These are phyloP conservation scores for Rheum nobile DNA, from an alignment of 148 eudicot species.

Conservation along the genomic window DNA sequence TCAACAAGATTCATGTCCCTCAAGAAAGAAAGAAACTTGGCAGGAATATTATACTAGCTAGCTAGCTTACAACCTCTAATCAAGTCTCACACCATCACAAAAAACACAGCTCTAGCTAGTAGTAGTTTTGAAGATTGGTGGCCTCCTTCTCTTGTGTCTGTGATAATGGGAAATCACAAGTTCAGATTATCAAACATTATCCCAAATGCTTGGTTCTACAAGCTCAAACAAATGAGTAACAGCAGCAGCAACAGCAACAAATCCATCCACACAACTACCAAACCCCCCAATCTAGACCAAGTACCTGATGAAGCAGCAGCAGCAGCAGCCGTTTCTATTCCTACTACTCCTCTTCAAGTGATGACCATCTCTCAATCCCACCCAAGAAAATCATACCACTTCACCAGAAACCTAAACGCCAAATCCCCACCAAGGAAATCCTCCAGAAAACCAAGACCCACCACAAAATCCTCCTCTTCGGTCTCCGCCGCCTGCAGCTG, in stretches of 20 bases:
- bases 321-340: not conserved
- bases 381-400: slow-evolving; percentile 48
- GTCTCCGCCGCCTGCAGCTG: slow-evolving; percentile 8
- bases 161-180: not conserved
- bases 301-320: not conserved
- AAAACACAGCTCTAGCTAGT: no score
- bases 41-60: no score
- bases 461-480: not conserved
- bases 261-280: not conserved
- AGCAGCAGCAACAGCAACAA: slow-evolving; percentile 10
- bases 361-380: not conserved
- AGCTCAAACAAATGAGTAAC: slow-evolving; percentile 32
- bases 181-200: slow-evolving; percentile 35
- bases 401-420: slow-evolving; percentile 35
- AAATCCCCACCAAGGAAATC: not conserved
- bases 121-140: not conserved
- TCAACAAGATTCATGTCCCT: not conserved
- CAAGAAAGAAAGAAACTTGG: not conserved
- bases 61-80: no score
- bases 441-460: not conserved
- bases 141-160: not conserved
- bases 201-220: slow-evolving; percentile 50
- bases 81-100: not conserved
- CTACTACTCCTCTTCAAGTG: not conserved
- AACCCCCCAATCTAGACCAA: not conserved